phyloP scores from a whole-genome alignment of 768 basidiomycete species.

The Dendrothele bispora region DNA sequence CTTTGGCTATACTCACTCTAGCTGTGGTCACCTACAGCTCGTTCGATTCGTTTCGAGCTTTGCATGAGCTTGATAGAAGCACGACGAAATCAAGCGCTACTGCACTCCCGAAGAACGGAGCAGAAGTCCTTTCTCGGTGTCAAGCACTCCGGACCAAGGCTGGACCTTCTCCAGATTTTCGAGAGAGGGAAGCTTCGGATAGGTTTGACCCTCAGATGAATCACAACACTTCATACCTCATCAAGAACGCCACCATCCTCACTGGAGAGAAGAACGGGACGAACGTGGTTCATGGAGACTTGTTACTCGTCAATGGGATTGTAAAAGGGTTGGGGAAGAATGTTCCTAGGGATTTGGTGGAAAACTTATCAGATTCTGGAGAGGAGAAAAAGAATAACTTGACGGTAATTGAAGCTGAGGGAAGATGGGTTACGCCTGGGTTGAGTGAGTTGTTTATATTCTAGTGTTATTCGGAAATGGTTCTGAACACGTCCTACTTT shows the following conservation, averaged over 20 bases:
- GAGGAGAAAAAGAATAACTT: conserved; percentile 32
- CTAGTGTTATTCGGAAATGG: conserved; percentile 23
- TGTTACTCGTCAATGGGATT: conserved; percentile 68
- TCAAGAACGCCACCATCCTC: conserved; percentile 72
- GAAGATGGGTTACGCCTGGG: conserved; percentile 70
- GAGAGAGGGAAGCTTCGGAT: conserved; percentile 53
- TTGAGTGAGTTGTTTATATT: conserved; percentile 42
- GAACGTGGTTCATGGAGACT: conserved; percentile 52
- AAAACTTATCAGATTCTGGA: conserved; percentile 24
- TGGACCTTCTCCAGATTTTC: conserved; percentile 32
- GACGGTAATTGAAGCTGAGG: conserved; percentile 57
- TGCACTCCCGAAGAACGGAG: conserved; percentile 19
- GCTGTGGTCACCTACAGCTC: no score
- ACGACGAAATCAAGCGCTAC: no score
- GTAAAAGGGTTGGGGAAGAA: conserved; percentile 60
- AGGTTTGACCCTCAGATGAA: conserved; percentile 69
- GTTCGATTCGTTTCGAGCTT: no score
- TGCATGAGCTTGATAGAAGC: no score
- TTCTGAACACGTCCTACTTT: conserved; percentile 32
- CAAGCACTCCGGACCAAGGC: conserved; percentile 52
- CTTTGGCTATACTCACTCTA: no score
- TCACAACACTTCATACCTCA: conserved; percentile 48
- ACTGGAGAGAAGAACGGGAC: conserved; percentile 55
- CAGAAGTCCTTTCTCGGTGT: conserved; percentile 46
- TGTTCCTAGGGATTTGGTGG: conserved; percentile 33